Evolutionary conservation across 2,329 filamentous ascomycete genomes (phyloP).

Genomic region (Neophaeococcomyces mojaviensis): DNA sequence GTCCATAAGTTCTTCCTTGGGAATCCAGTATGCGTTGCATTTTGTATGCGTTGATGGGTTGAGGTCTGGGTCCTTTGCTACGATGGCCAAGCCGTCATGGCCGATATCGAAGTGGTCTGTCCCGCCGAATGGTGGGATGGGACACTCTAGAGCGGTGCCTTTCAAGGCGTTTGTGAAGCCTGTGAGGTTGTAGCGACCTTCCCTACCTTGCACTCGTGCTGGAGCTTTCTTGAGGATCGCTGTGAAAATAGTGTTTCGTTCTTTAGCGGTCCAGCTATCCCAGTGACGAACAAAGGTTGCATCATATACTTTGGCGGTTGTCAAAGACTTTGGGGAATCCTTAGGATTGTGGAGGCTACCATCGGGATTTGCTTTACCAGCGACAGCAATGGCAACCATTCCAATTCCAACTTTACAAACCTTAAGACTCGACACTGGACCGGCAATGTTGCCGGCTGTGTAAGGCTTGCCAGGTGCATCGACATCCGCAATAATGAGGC

Average conservation of each 20-base stretch:
- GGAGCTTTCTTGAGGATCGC: slow-evolving; percentile 38
- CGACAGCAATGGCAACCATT: slow-evolving; percentile 39
- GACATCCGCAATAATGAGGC: slow-evolving; percentile 38
- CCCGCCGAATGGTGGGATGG: slow-evolving; percentile 42
- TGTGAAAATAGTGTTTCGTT: slow-evolving; percentile 44
- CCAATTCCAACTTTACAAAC: slow-evolving; percentile 35
- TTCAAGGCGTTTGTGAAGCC: slow-evolving; percentile 38
- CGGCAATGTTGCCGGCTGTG: slow-evolving; percentile 39
- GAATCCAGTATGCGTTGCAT: slow-evolving; percentile 39
- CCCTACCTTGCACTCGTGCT: slow-evolving; percentile 30
- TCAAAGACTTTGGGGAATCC: slow-evolving; percentile 39
- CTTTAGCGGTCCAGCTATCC: slow-evolving; percentile 44
- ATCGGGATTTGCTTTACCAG: slow-evolving; percentile 41
- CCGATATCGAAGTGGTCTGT: slow-evolving; percentile 41
- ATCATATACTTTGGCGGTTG: slow-evolving; percentile 43
- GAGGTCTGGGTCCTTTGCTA: slow-evolving; percentile 39
- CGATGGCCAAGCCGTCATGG: slow-evolving; percentile 30
- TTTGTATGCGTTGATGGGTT: slow-evolving; percentile 41
- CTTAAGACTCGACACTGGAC: slow-evolving; percentile 40
- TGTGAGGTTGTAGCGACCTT: slow-evolving; percentile 31
- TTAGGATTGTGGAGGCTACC: slow-evolving; percentile 44
- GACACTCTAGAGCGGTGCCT: slow-evolving; percentile 36
- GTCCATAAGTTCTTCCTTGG: slow-evolving; percentile 36
- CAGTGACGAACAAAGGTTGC: slow-evolving; percentile 47
- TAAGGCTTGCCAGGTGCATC: slow-evolving; percentile 33